phyloP scores from a whole-genome alignment of 2,329 filamentous ascomycete genomes.

The Meredithiella fracta region DNA sequence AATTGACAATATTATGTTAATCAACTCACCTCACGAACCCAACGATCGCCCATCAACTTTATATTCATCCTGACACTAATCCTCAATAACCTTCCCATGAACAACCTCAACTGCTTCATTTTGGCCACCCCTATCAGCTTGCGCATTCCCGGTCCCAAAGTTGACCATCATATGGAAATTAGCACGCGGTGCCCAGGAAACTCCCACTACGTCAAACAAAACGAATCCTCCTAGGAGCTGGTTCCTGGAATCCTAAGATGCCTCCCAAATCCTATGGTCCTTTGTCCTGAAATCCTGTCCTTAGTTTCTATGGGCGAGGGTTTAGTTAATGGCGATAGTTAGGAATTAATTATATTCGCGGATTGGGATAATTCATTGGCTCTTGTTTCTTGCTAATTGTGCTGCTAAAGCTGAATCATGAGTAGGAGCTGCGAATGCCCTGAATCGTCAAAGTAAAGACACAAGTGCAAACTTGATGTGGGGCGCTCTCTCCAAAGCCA shows the following conservation, averaged over 20 bases:
- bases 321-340: not conserved
- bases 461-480: no score
- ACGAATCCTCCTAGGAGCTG: not conserved
- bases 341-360: not conserved
- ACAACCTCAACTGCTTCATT: not conserved
- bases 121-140: not conserved
- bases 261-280: not conserved
- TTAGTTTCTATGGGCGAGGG: not conserved
- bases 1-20: no score
- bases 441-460: no score
- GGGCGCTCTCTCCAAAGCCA: no score
- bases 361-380: not conserved
- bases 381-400: no score
- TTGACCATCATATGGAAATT: not conserved
- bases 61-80: not conserved
- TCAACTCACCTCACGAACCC: no score
- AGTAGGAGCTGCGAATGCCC: no score
- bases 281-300: slow-evolving; percentile 2
- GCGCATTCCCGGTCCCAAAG: not conserved
- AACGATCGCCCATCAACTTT: no score
- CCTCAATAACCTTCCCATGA: not conserved
- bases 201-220: not conserved
- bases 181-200: not conserved
- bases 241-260: slow-evolving; percentile 4
- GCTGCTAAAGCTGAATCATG: no score